Evolutionary conservation across 2,329 filamentous ascomycete genomes (phyloP).

Genomic region (Grosmannia penicillata): DNA sequence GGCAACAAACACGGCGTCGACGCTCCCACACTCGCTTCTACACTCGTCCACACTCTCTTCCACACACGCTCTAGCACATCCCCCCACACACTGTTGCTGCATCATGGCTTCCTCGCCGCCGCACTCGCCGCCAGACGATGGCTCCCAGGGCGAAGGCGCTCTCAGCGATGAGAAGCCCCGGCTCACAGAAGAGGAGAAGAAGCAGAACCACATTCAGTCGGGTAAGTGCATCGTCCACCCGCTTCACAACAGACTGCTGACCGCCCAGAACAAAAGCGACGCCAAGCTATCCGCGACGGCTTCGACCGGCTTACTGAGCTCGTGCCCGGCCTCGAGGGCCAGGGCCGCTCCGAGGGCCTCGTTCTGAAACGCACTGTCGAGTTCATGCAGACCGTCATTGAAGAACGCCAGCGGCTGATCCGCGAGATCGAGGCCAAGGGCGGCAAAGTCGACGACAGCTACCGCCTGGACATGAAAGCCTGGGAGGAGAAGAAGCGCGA

Average conservation of each 20-base stretch:
- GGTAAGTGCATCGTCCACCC: conserved; percentile 16
- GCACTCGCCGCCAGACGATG: too few relatives aligned
- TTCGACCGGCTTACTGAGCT: conserved; percentile 71
- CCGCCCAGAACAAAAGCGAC: conserved; percentile 19
- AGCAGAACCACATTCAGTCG: conserved; percentile 21
- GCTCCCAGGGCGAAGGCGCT: background rate
- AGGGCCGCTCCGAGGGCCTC: conserved; percentile 70
- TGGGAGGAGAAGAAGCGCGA: background rate
- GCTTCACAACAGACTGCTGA: too few relatives aligned
- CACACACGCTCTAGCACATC: too few relatives aligned
- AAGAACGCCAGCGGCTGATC: conserved; percentile 42
- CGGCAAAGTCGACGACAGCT: conserved; percentile 31
- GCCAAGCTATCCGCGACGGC: conserved; percentile 57
- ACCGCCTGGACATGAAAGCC: too few relatives aligned
- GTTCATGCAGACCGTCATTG: conserved; percentile 45
- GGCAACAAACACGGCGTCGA: too few relatives aligned
- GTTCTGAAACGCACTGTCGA: conserved; percentile 62
- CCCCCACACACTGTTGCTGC: too few relatives aligned
- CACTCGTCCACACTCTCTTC: too few relatives aligned
- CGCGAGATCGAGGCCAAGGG: conserved; percentile 40
- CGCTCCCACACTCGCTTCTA: too few relatives aligned
- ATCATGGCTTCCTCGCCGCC: conserved; percentile 1
- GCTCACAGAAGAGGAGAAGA: conserved; percentile 24
- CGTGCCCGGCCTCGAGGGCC: conserved; percentile 68
- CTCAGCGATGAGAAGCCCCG: conserved; percentile 16